These are phyloP conservation scores for Platanthera zijinensis DNA, from an alignment of 106 monocot species.

Conservation along the genomic window DNA sequence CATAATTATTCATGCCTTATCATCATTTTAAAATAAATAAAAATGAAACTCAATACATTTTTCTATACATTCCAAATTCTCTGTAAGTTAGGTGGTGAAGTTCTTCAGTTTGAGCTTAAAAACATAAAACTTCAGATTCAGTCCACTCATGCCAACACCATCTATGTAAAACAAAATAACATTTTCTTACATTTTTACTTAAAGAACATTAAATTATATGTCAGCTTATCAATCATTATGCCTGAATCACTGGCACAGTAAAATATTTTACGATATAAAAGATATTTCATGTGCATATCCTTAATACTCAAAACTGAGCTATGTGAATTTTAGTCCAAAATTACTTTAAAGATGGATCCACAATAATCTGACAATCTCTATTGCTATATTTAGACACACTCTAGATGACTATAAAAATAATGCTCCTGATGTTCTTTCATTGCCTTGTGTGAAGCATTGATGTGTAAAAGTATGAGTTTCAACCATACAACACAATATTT, in stretches of 20 bases:
- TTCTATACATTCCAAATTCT: neutral
- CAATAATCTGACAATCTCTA: too few species aligned
- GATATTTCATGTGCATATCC: neutral
- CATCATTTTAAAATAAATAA: constrained; percentile 1
- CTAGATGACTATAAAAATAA: neutral
- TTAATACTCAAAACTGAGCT: neutral
- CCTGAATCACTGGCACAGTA: neutral
- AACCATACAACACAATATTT: neutral
- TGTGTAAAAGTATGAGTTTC: neutral
- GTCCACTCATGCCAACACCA: neutral
- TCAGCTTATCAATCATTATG: neutral
- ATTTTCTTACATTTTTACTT: neutral
- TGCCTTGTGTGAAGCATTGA: neutral
- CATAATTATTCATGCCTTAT: neutral
- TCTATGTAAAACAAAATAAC: neutral
- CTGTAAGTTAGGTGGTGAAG: neutral
- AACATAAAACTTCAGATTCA: neutral
- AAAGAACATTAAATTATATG: neutral
- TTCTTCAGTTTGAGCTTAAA: constrained; percentile 1
- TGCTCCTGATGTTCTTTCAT: neutral
- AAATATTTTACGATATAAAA: neutral
- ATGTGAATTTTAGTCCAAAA: neutral
- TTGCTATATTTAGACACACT: neutral
- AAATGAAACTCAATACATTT: neutral
- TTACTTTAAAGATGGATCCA: too few species aligned